Evolutionary conservation across 2,329 filamentous ascomycete species (phyloP).

Genomic region (Apiospora saccharicola): DNA sequence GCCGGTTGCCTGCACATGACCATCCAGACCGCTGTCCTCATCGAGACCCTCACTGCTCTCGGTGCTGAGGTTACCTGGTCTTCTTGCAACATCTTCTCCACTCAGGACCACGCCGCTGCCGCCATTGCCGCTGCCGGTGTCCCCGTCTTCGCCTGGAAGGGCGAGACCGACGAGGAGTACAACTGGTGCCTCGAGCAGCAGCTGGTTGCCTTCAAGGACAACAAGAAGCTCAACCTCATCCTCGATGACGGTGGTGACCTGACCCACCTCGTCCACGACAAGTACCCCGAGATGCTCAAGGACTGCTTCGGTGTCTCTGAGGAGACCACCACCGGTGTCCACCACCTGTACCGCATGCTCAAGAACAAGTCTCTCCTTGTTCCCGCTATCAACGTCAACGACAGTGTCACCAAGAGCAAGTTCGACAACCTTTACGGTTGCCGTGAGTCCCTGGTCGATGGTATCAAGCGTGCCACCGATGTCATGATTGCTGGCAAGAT

Average conservation of each 20-base stretch:
- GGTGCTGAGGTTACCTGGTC: slow-evolving; percentile 99
- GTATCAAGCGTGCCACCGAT: slow-evolving; percentile 99
- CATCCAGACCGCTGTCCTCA: slow-evolving; percentile 99
- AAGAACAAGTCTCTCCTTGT: slow-evolving; percentile 90
- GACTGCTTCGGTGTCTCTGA: slow-evolving; percentile 98
- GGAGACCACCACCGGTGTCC: slow-evolving; percentile 99
- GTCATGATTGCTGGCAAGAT: slow-evolving; percentile 99
- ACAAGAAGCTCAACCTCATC: slow-evolving; percentile 96
- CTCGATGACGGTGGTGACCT: slow-evolving; percentile 98
- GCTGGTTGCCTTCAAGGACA: slow-evolving; percentile 94
- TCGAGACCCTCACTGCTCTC: slow-evolving; percentile 93
- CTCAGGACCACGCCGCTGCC: slow-evolving; percentile 96
- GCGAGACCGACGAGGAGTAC: slow-evolving; percentile 99
- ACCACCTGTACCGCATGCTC: slow-evolving; percentile 99
- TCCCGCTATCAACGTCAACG: slow-evolving; percentile 98
- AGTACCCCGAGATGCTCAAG: slow-evolving; percentile 98
- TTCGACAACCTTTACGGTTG: slow-evolving; percentile 99
- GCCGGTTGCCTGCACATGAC: slow-evolving; percentile 99
- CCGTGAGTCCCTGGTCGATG: slow-evolving; percentile 97
- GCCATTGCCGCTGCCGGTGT: slow-evolving; percentile 94
- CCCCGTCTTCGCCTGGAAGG: slow-evolving; percentile 81
- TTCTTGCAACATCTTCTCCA: slow-evolving; percentile 99
- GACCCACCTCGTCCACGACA: slow-evolving; percentile 93
- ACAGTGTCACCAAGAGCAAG: slow-evolving; percentile 99
- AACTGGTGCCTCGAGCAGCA: slow-evolving; percentile 99